Conservation (phyloP, 2,329 filamentous ascomycete species). For the Alternaria consortialis region DNA sequence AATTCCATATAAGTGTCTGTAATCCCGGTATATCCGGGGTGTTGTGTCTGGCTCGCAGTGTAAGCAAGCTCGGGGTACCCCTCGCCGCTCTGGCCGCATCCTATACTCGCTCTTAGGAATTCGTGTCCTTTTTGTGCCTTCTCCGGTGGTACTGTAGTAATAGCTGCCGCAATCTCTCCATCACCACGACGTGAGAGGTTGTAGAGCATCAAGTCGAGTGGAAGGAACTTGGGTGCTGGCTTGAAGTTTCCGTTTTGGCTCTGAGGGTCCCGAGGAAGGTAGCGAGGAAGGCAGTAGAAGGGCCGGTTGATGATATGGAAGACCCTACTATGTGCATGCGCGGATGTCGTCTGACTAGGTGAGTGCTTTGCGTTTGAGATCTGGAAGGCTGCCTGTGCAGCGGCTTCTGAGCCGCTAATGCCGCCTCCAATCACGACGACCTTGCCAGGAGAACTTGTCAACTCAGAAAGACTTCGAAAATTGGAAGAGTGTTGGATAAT, state of each 20-base stretch:
- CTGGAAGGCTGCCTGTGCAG: slow-evolving; percentile 74
- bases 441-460: slow-evolving; percentile 57
- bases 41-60: slow-evolving; percentile 54
- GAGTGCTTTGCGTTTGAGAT: slow-evolving; percentile 70
- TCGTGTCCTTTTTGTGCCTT: slow-evolving; percentile 64
- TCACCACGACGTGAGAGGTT: slow-evolving; percentile 71
- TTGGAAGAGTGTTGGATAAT: slow-evolving; percentile 42
- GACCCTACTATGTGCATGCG: slow-evolving; percentile 61
- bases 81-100: slow-evolving; percentile 55
- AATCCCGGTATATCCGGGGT: slow-evolving; percentile 73
- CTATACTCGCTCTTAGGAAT: slow-evolving; percentile 56
- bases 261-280: slow-evolving; percentile 49
- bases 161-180: slow-evolving; percentile 66
- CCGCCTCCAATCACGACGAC: slow-evolving; percentile 81
- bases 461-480: slow-evolving; percentile 34
- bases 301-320: slow-evolving; percentile 75
- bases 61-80: slow-evolving; percentile 50
- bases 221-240: slow-evolving; percentile 68
- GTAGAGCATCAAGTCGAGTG: slow-evolving; percentile 76
- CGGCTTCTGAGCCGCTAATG: slow-evolving; percentile 83
- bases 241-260: slow-evolving; percentile 46
- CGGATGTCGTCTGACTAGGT: slow-evolving; percentile 47
- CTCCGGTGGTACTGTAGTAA: slow-evolving; percentile 70
- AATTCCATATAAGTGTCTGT: slow-evolving; percentile 78
- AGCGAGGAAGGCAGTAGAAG: slow-evolving; percentile 73